Conservation (phyloP, 371 early-diverging fungal species). For the Blakeslea trispora region DNA sequence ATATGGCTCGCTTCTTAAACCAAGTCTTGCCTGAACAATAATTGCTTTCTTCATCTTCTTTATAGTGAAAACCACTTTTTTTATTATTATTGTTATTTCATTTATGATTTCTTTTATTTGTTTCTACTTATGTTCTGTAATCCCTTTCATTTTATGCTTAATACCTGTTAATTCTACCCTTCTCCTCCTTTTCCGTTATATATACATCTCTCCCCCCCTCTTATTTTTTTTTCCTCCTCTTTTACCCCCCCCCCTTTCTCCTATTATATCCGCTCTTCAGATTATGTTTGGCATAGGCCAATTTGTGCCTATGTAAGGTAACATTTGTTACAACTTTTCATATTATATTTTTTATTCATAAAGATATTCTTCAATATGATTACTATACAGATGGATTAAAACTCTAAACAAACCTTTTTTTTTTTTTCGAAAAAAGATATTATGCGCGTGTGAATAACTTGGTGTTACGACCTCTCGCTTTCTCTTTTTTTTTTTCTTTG, state of each 20-base stretch:
- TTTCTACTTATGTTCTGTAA: background rate
- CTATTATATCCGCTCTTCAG: background rate
- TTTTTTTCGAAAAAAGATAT: too few relatives aligned
- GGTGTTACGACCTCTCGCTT: too few relatives aligned
- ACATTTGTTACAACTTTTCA: background rate
- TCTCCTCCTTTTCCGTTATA: background rate
- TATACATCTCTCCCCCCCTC: too few relatives aligned
- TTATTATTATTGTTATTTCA: background rate
- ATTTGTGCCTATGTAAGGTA: too few relatives aligned
- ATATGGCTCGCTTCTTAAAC: constrained; percentile 42
- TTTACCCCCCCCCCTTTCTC: background rate
- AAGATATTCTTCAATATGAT: background rate
- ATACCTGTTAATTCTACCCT: background rate
- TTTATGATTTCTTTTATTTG: constrained; percentile 1
- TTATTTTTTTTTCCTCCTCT: background rate
- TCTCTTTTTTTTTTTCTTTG: background rate
- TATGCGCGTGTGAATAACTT: too few relatives aligned
- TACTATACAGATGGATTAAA: background rate
- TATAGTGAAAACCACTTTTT: constrained; percentile 1
- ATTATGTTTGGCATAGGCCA: too few relatives aligned
- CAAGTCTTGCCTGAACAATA: constrained; percentile 36
- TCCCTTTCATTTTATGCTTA: too few relatives aligned
- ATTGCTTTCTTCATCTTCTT: background rate
- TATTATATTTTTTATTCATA: background rate
- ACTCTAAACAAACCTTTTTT: too few relatives aligned